Base-by-base conservation (phyloP, 371 early-diverging fungal species). In the Actinomortierella wolfii region DNA sequence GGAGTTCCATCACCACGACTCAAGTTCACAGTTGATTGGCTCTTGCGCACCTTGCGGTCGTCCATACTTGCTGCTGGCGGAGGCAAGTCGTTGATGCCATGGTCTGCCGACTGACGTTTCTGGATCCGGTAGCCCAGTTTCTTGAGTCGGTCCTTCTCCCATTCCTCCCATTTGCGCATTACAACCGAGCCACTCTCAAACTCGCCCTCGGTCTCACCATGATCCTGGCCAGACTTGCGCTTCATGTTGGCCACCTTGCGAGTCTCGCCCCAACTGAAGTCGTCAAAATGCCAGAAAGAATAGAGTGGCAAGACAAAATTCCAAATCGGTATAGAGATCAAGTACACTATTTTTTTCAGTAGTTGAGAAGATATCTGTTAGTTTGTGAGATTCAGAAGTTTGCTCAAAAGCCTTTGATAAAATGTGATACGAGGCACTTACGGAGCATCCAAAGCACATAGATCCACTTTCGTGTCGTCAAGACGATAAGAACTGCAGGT, bases 231-330 rank as follows among this genome's bases (percentile, higher is more conserved):
- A 28, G 70, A 64, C 18, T 68, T 86, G 48, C 83, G 85, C 68
- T 81, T 84, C 65, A 90, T 87, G 18, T 88, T 81, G 11, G 77
- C 74, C 17, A 92, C 85, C 51, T 91, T 86, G 54, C 94, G 83
- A 3, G 94, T 94, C 23, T 89, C 89, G 51, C 95, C 95, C 95
- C 98, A 97, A 24, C 89, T 85, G 68, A 97, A 96, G 78, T 97
- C 96, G 64, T 97, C 98, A 77, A 97, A 94, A 68, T 95, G 94
- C 98, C 98, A 98, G 81, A 87, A 93, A 1, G 97, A 90, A 64
- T 98, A 98, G 2, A 92, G 57, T 2, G 99, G 99, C 6, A 98
- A 83, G 9, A 94, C 76, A 61, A 94, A 85, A 78, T 97, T 96
- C 99, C 99, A 99, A n/a, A 99, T 84, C 4, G 97, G 97, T 24